Conservation (phyloP, 441 rosid genomes). For the Gossypium davidsonii region DNA sequence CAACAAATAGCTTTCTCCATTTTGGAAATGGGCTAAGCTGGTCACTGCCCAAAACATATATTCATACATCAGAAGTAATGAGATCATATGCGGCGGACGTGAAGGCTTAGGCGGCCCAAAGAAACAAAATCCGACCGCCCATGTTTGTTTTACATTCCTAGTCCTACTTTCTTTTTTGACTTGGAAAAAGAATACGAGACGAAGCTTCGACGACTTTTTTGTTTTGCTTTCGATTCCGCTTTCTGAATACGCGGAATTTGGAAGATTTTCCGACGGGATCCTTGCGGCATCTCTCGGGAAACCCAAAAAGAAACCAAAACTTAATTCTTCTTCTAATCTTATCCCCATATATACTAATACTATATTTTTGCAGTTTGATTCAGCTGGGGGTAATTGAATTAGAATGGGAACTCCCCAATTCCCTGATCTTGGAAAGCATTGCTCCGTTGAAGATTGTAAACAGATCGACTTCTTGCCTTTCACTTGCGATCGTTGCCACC, state of each 20-base stretch:
- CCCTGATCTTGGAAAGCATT: slow-evolving; percentile 92
- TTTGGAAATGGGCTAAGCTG: too few species aligned
- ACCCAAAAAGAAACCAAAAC: not conserved
- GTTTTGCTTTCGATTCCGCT: slow-evolving; percentile 7
- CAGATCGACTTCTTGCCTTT: slow-evolving; percentile 90
- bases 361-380: not conserved
- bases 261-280: not conserved
- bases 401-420: slow-evolving; percentile 84
- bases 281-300: not conserved
- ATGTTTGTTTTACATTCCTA: too few species aligned
- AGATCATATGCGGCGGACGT: too few species aligned
- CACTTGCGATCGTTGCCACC: slow-evolving; percentile 81
- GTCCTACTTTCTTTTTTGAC: not conserved
- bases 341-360: not conserved
- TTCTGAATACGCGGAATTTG: slow-evolving; percentile 22
- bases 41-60: too few species aligned
- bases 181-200: not conserved
- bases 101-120: not conserved
- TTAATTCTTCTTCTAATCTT: not conserved
- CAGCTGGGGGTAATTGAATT: not conserved
- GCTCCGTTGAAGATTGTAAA: slow-evolving; percentile 64
- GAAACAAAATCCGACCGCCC: too few species aligned
- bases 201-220: not conserved
- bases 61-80: too few species aligned
- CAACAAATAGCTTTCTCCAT: too few species aligned